Evolutionary conservation across 1,139 yeast genomes (phyloP).

Genomic region (Magnusiomyces ingens): DNA sequence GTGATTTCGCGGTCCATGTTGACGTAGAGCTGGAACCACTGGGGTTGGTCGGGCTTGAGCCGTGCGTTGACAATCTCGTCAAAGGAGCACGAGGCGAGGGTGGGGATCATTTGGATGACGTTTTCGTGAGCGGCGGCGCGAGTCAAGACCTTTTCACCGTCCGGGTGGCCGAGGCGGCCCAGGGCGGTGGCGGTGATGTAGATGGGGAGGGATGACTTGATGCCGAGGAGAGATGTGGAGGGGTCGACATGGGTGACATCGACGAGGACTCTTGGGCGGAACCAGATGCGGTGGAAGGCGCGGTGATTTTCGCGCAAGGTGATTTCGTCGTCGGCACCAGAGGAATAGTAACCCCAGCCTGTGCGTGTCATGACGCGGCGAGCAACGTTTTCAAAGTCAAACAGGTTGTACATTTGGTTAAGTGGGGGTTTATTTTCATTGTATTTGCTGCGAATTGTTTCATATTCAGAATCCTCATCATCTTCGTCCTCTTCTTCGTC

Average conservation of each 20-base stretch:
- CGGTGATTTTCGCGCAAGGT: slow-evolving; percentile 82
- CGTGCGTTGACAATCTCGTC: slow-evolving; percentile 50
- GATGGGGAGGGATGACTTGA: slow-evolving; percentile 42
- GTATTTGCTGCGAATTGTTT: slow-evolving; percentile 30
- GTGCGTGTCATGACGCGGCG: slow-evolving; percentile 63
- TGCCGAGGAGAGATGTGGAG: slow-evolving; percentile 49
- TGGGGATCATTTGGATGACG: slow-evolving; percentile 52
- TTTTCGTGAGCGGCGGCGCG: slow-evolving; percentile 43
- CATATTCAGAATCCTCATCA: slow-evolving; percentile 29
- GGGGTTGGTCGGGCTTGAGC: slow-evolving; percentile 45
- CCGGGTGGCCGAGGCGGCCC: slow-evolving; percentile 50
- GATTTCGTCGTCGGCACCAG: slow-evolving; percentile 90
- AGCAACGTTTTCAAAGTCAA: slow-evolving; percentile 82
- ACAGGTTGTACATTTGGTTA: slow-evolving; percentile 59
- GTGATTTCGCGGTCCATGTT: slow-evolving; percentile 64
- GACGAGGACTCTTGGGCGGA: slow-evolving; percentile 73
- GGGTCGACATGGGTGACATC: slow-evolving; percentile 57
- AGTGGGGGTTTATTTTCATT: slow-evolving; percentile 54
- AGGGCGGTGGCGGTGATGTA: slow-evolving; percentile 54
- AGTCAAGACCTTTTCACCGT: slow-evolving; percentile 49
- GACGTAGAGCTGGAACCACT: slow-evolving; percentile 90
- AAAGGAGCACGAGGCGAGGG: slow-evolving; percentile 48
- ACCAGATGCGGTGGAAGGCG: slow-evolving; percentile 79
- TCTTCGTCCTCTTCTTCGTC: slow-evolving; percentile 16
- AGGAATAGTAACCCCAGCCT: slow-evolving; percentile 89